Evolutionary conservation across 106 monocot genomes (phyloP), one percentile per base, ranked within the genome.

Genomic region (Iris macrosiphon): DNA sequence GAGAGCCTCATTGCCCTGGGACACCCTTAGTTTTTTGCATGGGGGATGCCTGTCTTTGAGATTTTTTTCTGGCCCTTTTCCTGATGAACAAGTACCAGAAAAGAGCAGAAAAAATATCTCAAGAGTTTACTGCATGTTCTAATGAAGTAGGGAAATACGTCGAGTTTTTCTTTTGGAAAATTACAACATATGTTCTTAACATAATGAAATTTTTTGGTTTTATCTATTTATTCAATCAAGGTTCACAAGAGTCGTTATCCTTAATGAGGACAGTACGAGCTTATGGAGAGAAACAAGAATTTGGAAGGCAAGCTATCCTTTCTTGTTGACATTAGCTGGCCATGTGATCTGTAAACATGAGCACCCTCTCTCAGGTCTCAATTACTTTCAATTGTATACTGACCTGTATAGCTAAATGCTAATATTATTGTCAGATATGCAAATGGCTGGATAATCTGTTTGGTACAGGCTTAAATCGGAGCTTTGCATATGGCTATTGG

Each of bases 281-380:
- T 26, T 96, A 89, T 83, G 95, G 95, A 64, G 95, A 89, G 62
- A 86, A 73, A 27, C 64, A 79, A 61, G 95, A 96, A 80, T 68
- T 69, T 69, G 52, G 35, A 77, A 86, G 95, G 95, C 49, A 72
- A 56, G 49, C 45, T 52, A 14, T 32, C 11, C 27, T 19, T 11
- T 39, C 18, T 13, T 10, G n/a, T n/a, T n/a, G n/a, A n/a, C n/a
- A n/a, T n/a, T n/a, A n/a, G n/a, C n/a, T n/a, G n/a, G n/a, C n/a
- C 7, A 34, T 30, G 25, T 47, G 23, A 47, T 25, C 22, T 54
- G 3, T 32, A 12, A 6, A 21, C 1, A 1, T 48, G 47, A 10
- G n/a, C 9, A 23, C 23, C 25, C 23, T 4, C 23, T 22, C 11
- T 7, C 9, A 5, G 6, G 9, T 8, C 3, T 2, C 49, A 22